Base-by-base conservation (phyloP, 1,284 basidiomycete genomes). In the Rhodotorula glutinis region DNA sequence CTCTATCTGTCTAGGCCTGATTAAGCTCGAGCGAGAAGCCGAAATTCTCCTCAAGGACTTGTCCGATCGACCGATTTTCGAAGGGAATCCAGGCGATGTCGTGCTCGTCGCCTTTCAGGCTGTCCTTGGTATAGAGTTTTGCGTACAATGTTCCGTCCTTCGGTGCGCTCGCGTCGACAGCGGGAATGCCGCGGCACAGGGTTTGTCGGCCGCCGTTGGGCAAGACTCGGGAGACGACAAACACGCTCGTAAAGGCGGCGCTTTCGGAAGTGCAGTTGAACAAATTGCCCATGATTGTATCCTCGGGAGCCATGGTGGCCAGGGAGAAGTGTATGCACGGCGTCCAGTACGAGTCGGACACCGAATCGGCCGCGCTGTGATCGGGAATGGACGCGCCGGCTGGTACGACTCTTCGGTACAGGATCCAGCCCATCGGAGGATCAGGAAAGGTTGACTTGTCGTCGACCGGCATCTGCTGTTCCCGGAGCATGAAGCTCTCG, bases 51-150 rank as follows among this genome's bases (percentile, higher is more conserved):
- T 55, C 57, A 1, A 73, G 61, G 13, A 67, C 69, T 21, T 38
- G 44, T 17, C 65, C 30, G 1, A 73, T 52, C 47, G 72, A 44
- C 3, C 54, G 57, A 25, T 60, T 63, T 41, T 71, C 58, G 52
- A 65, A 73, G 2, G 59, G 57, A 7, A 73, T n/a, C 62, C 59
- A 69, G 10, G 58, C 51, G 16, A 71, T 41, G 40, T 69, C 64
- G n/a, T 53, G 33, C 55, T 71, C 69, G 7, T 53, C 56, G 1
- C 69, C 72, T 25, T 65, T 67, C 33, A 73, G 57, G 8, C 65
- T 65, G 44, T 69, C 64, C 41, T 73, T 73, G 53, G 64, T 47
- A 54, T 71, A 73, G 4, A 73, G 54, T 52, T 73, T 73, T 9
- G 69, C 69, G 38, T 62, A 59, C 33, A 60, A 57, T 38, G 38